Conservation (phyloP, 495 filamentous ascomycete genomes). For the Venustampulla echinocandica region DNA sequence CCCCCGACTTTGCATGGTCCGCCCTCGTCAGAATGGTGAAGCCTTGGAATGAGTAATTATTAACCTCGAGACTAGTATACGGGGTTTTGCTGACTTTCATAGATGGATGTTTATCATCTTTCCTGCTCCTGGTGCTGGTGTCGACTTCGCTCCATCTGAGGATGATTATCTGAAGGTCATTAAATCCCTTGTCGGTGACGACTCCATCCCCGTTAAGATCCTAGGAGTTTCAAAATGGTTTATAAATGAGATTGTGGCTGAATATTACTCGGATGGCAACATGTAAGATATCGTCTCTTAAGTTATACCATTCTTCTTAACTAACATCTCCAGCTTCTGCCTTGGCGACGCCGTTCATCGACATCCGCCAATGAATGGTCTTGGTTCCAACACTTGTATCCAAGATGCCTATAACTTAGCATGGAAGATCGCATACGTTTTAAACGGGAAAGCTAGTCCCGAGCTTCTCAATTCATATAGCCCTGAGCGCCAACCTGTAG, state of each 20-base stretch:
- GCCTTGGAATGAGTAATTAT: conserved; percentile 38
- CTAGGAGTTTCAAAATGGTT: conserved; percentile 40
- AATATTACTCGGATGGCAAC: conserved; percentile 25
- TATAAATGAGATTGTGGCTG: conserved; percentile 44
- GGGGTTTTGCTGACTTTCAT: background rate
- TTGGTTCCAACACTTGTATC: conserved; percentile 46
- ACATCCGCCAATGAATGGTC: conserved; percentile 42
- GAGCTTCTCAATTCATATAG: conserved; percentile 41
- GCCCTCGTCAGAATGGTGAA: conserved; percentile 43
- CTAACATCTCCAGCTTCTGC: conserved; percentile 28
- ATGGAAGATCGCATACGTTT: conserved; percentile 46
- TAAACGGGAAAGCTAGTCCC: conserved; percentile 30
- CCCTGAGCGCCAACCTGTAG: conserved; percentile 42
- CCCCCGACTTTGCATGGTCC: conserved; percentile 34
- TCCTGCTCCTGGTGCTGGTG: conserved; percentile 29
- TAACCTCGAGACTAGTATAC: background rate
- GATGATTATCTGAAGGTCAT: conserved; percentile 35
- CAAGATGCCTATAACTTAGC: conserved; percentile 49
- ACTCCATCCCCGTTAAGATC: conserved; percentile 34
- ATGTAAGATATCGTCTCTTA: conserved; percentile 5
- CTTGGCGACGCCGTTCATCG: conserved; percentile 45
- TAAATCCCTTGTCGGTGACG: conserved; percentile 40
- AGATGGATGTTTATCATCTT: conserved; percentile 47
- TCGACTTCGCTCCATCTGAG: conserved; percentile 25
- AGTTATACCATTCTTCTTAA: background rate